Evolutionary conservation across 1,284 basidiomycete species (phyloP), one percentile per base, ranked within the genome.

Genomic region (Veloporphyrellus conicus): DNA sequence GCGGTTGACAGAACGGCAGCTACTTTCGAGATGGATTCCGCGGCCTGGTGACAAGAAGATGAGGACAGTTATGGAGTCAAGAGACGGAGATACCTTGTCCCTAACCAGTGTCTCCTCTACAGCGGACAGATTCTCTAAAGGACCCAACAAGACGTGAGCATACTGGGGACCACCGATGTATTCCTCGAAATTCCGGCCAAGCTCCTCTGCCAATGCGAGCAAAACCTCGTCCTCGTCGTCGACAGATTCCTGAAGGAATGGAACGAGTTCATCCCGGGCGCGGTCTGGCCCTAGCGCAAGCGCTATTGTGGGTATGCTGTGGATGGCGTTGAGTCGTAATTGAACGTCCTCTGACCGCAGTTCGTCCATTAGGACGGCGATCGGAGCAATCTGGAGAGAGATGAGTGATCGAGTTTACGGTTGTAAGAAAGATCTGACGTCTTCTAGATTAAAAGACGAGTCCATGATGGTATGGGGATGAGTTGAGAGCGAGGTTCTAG

Each of bases 141-240:
- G 93, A 6, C 90, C 92, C 41, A 99, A 77, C 50, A 99, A 71
- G 40, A 93, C 70, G 73, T 97, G 93, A 15, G 93, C 96, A 60
- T 85, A 80, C 55, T 91, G 85, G 40, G 81, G 79, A 8, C 96
- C 96, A 29, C 96, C 96, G 43, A 99, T 82, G 68, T 98, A 99
- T 60, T 99, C 91, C 57, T 93, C 89, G 58, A 90, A 90, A 64
- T 87, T 90, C 66, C 79, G 82, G 45, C 95, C 96, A 19, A 99
- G 75, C 70, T 99, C 96, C 62, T 98, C 95, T 18, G 95, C 94
- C 45, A 99, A 77, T 4, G 95, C 96, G 33, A 99, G 80, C 32
- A 99, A 76, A 25, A 99, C 95, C 67, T 99, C 96, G 68, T 99
- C 96, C 72, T 99, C 96, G 65, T 99, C 96, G 69, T 99, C 96